phyloP scores from a whole-genome alignment of 2,329 filamentous ascomycete species.

The Cladosporium sp. region DNA sequence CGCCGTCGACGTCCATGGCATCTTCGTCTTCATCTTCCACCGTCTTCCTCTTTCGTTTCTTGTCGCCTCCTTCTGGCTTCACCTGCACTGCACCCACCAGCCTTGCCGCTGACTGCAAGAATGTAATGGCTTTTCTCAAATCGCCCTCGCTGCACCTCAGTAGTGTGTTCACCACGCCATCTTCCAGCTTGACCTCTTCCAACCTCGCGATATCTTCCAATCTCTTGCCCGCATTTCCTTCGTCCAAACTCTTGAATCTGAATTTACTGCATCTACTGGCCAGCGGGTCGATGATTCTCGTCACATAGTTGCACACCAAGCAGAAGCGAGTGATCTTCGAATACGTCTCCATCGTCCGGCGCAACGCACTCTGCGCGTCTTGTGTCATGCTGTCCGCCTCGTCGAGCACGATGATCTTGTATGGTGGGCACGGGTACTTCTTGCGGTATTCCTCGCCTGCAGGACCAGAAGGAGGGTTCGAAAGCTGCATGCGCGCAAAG shows the following conservation, averaged over 20 bases:
- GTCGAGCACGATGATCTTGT: constrained; percentile 98
- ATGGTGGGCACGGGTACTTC: constrained; percentile 88
- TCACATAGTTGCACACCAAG: constrained; percentile 97
- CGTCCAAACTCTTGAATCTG: constrained; percentile 92
- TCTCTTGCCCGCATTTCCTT: constrained; percentile 73
- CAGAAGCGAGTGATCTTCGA: constrained; percentile 95
- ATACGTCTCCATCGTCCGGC: constrained; percentile 98
- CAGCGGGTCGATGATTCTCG: constrained; percentile 92
- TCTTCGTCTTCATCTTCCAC: constrained; percentile 60
- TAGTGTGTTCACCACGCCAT: constrained; percentile 76
- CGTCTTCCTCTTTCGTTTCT: constrained; percentile 40
- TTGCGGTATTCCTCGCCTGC: constrained; percentile 55
- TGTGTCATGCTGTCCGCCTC: constrained; percentile 99
- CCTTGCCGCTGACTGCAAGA: constrained; percentile 87
- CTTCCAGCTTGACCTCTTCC: constrained; percentile 72
- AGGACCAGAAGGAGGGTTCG: constrained; percentile 66
- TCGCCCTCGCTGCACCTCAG: constrained; percentile 90
- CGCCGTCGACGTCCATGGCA: constrained; percentile 46
- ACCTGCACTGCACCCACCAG: constrained; percentile 64
- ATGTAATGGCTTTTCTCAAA: constrained; percentile 92
- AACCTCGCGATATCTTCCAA: constrained; percentile 76
- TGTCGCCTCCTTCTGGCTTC: constrained; percentile 26
- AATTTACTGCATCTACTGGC: constrained; percentile 95
- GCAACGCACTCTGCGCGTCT: constrained; percentile 87
- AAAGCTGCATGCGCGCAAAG: constrained; percentile 92